Percentiles rank a stretch among this genome's conserved stretches.
These are phyloP conservation scores for Phaeosphaeriaceae sp. DNA, from an alignment of 2,329 filamentous ascomycete species.

Conservation along the genomic window DNA sequence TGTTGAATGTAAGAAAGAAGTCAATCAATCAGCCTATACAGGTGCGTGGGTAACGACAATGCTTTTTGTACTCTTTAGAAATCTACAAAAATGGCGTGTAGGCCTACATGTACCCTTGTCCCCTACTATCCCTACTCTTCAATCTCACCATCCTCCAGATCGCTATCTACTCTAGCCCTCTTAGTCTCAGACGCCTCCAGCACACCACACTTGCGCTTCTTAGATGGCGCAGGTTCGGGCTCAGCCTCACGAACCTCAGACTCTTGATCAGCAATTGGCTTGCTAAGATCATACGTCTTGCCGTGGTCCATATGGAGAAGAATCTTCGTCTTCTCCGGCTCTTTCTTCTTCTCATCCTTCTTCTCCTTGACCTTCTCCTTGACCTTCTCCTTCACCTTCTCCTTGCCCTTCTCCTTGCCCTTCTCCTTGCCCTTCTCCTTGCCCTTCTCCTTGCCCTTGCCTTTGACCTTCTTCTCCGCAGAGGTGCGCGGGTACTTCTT, in stretches of 20 bases:
- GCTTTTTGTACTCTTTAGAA: background rate
- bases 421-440: background rate
- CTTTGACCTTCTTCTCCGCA: background rate
- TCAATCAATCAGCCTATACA: background rate
- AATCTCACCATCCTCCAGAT: constrained; percentile 1
- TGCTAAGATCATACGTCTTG: constrained; percentile 2
- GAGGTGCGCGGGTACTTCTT: background rate
- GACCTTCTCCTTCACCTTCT: background rate
- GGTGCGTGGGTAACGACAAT: background rate
- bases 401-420: background rate
- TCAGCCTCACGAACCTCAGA: background rate
- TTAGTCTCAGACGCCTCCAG: background rate
- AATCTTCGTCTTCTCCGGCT: background rate
- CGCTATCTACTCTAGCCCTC: background rate
- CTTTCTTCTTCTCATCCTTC: background rate
- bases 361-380: background rate
- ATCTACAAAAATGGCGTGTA: background rate
- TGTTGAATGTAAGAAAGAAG: too few relatives aligned
- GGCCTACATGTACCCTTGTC: background rate
- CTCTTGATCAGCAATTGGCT: background rate
- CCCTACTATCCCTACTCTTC: background rate
- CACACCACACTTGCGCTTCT: background rate
- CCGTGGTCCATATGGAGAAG: constrained; percentile 6
- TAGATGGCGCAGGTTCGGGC: background rate
- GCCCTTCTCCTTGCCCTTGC: background rate